Evolutionary conservation across 2,329 filamentous ascomycete genomes (phyloP).

Genomic region (Fusarium annulatum): DNA sequence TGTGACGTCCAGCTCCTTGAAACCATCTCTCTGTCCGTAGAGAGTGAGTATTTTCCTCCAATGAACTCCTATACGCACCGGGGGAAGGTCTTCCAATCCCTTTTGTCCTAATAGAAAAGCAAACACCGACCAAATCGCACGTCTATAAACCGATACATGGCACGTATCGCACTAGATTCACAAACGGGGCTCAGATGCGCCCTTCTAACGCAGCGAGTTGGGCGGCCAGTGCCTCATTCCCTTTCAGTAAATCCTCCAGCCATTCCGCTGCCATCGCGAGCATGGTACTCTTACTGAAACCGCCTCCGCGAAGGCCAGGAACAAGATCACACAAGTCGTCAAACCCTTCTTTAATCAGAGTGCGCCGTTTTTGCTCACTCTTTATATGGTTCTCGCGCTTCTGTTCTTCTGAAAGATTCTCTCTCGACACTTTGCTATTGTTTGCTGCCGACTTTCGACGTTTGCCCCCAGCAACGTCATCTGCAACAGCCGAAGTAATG

Average conservation of each 20-base stretch:
- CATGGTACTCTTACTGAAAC: slow-evolving; percentile 85
- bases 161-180: background rate
- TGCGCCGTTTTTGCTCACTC: slow-evolving; percentile 87
- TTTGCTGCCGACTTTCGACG: slow-evolving; percentile 61
- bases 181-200: slow-evolving; percentile 16
- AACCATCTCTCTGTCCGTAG: slow-evolving; percentile 13
- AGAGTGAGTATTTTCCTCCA: slow-evolving; percentile 12
- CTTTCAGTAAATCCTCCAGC: slow-evolving; percentile 76
- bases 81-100: slow-evolving; percentile 29
- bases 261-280: slow-evolving; percentile 81
- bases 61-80: slow-evolving; percentile 39
- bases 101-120: slow-evolving; percentile 19
- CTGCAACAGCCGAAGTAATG: slow-evolving; percentile 49
- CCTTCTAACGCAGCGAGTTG: slow-evolving; percentile 58
- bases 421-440: slow-evolving; percentile 62
- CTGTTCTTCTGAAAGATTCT: slow-evolving; percentile 83
- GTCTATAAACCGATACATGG: slow-evolving; percentile 25
- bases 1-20: slow-evolving; percentile 14
- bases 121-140: slow-evolving; percentile 25
- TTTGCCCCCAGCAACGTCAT: slow-evolving; percentile 54
- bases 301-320: slow-evolving; percentile 77
- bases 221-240: slow-evolving; percentile 71
- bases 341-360: slow-evolving; percentile 84
- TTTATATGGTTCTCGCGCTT: slow-evolving; percentile 88
- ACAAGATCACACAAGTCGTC: slow-evolving; percentile 82